Percentiles rank a stretch among this genome's conserved stretches.
These are phyloP conservation scores for Astraeus odoratus DNA, from an alignment of 768 basidiomycete genomes.

Conservation along the genomic window DNA sequence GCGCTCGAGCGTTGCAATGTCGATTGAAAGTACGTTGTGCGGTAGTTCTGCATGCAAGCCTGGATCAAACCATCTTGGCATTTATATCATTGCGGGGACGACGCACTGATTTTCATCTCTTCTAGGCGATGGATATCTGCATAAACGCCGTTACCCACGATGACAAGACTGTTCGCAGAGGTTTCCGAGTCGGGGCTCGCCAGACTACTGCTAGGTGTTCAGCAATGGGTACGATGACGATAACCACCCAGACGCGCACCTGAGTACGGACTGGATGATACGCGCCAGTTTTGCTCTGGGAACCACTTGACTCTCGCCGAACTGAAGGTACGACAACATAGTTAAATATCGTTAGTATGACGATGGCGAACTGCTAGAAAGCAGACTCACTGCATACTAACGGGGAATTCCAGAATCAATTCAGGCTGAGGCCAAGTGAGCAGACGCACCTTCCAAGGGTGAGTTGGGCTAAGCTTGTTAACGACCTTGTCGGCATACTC, in stretches of 20 bases:
- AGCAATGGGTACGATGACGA: neutral
- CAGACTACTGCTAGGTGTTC: constrained; percentile 45
- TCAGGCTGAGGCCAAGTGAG: constrained; percentile 10
- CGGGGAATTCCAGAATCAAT: constrained; percentile 8
- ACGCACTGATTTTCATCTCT: constrained; percentile 76
- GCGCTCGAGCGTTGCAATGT: constrained; percentile 59
- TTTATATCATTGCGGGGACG: neutral
- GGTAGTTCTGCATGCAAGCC: constrained; percentile 52
- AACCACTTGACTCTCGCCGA: constrained; percentile 69
- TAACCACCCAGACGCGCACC: constrained; percentile 32
- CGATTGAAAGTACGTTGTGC: constrained; percentile 62
- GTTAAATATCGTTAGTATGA: neutral
- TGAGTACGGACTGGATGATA: constrained; percentile 67
- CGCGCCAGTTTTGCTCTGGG: constrained; percentile 63
- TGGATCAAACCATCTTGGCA: neutral
- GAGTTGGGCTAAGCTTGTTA: constrained; percentile 57
- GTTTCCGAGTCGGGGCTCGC: constrained; percentile 74
- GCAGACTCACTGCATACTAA: constrained; percentile 57
- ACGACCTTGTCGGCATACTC: constrained; percentile 62
- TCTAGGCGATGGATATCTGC: constrained; percentile 57
- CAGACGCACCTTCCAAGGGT: constrained; percentile 63
- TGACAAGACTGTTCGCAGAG: constrained; percentile 57
- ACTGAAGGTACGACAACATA: constrained; percentile 36
- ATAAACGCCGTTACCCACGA: constrained; percentile 57
- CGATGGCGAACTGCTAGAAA: neutral